Conservation (phyloP, 1,139 yeast genomes). For the Hyphopichia pseudoburtonii region DNA sequence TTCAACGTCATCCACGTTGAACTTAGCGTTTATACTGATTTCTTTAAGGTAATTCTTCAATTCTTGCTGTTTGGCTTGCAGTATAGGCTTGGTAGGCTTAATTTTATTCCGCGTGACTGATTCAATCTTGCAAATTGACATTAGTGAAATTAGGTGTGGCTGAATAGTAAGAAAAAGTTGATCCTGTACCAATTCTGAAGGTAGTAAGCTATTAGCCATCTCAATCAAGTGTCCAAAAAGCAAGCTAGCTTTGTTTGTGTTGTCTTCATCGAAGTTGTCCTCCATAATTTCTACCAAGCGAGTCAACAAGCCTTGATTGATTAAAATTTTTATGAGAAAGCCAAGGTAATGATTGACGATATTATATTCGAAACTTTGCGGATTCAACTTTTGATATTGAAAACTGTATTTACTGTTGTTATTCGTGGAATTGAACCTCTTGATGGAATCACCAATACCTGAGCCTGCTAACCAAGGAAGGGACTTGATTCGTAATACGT, state of each 20-base stretch:
- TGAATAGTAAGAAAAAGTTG: constrained; percentile 14
- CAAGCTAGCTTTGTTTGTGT: constrained; percentile 59
- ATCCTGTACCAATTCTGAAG: constrained; percentile 28
- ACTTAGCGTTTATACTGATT: constrained; percentile 46
- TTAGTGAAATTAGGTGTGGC: constrained; percentile 2
- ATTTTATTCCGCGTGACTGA: constrained; percentile 24
- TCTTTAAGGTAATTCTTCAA: constrained; percentile 34
- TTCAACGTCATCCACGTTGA: constrained; percentile 66
- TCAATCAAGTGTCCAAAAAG: constrained; percentile 63
- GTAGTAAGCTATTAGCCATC: constrained; percentile 55
- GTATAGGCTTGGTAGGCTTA: constrained; percentile 18
- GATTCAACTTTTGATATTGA: constrained; percentile 7
- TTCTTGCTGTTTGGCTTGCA: constrained; percentile 10
- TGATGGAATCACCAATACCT: constrained; percentile 32
- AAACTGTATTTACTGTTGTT: constrained; percentile 7
- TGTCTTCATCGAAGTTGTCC: constrained; percentile 42
- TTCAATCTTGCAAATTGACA: constrained; percentile 10
- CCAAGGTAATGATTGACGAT: constrained; percentile 64
- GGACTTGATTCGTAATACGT: constrained; percentile 60
- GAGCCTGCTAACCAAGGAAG: constrained; percentile 56
- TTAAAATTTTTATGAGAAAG: constrained; percentile 50
- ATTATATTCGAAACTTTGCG: constrained; percentile 15
- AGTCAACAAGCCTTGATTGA: constrained; percentile 57
- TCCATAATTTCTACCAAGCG: constrained; percentile 50
- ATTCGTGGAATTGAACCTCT: constrained; percentile 7